A percentile compares a stretch with the other conserved stretches of the same genome.
Conservation (phyloP, 192 early-diverging fungal genomes). For the Umbelopsis isabellina region DNA sequence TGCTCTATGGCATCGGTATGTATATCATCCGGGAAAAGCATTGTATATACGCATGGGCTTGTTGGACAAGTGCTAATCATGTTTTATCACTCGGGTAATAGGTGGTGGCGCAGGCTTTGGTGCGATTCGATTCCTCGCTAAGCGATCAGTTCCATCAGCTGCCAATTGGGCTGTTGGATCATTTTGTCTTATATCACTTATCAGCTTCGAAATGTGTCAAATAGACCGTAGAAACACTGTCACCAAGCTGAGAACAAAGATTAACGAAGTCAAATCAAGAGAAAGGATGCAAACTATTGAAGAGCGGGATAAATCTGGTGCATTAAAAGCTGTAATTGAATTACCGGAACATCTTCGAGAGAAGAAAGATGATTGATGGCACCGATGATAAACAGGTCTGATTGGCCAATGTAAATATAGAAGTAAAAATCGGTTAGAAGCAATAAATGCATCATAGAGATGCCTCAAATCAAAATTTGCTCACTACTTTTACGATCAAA, state of each 20-base stretch:
- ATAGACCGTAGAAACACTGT: slow-evolving; percentile 38
- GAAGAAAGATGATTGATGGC: slow-evolving; percentile 3
- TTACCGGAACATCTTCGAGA: slow-evolving; percentile 12
- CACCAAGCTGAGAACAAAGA: slow-evolving; percentile 30
- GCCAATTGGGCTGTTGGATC: slow-evolving; percentile 49
- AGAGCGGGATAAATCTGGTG: slow-evolving; percentile 34
- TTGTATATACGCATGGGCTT: background rate
- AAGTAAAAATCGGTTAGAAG: no score
- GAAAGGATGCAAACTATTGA: slow-evolving; percentile 23
- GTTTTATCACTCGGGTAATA: background rate
- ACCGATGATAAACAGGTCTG: no score
- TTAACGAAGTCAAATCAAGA: slow-evolving; percentile 34
- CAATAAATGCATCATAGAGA: no score
- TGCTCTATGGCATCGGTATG: slow-evolving; percentile 49
- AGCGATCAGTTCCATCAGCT: slow-evolving; percentile 39
- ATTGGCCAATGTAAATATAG: slow-evolving; percentile 3
- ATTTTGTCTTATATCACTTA: slow-evolving; percentile 38
- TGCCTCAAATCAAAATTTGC: no score
- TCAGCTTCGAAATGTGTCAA: slow-evolving; percentile 44
- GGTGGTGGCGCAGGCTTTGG: slow-evolving; percentile 42
- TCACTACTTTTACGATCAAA: no score
- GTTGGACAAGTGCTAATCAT: background rate
- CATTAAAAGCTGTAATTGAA: slow-evolving; percentile 35
- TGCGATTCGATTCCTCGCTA: slow-evolving; percentile 37
- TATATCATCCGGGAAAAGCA: background rate